Evolutionary conservation across 805 yeast genomes (phyloP), one percentile per base, ranked within the genome.

Genomic region (Saccharomycopsis synnaedendra): DNA sequence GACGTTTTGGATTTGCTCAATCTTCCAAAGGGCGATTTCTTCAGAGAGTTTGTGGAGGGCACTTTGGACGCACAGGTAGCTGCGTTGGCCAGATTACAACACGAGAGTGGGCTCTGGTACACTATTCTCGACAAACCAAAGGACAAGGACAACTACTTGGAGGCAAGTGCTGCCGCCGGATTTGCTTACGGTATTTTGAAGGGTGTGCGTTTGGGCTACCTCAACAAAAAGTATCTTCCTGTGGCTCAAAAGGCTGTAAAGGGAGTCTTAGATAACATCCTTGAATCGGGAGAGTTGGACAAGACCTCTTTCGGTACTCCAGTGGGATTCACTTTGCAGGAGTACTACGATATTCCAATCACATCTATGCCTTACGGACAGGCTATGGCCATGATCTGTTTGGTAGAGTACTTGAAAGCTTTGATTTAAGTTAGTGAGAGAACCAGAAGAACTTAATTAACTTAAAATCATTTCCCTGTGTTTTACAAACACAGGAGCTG

Each of bases 381-480:
- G 49, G 67, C 67, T 6, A 61, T 64, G 66, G 67, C 65, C n/a
- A 64, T 64, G 47, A 64, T 64, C 63, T 66, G 66, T 4, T 49
- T 64, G 19, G 62, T 60, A 11, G 67, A 64, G 53, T 63, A 44
- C 30, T 43, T 43, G 11, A 37, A 33, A 27, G 41, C 6, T 42
- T 40, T 40, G 31, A 40, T 40, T 40, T 40, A n/a, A 40, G 19
- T 27, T 7, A 7, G 10, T 19, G 19, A 2, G 19, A 19, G 19
- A 19, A 19, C 19, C 19, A 19, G 19, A 19, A 19, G 19, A 19
- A 19, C 19, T n/a, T n/a, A n/a, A n/a, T n/a, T n/a, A 2, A 19
- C 19, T 19, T 19, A 19, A 19, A 19, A 19, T 19, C 19, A 19
- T 19, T 19, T 19, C 19, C 1, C 19, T 19, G 19, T 19, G 19